Evolutionary conservation across 2,329 filamentous ascomycete genomes (phyloP).

Genomic region (Pseudogymnoascus pannorum): DNA sequence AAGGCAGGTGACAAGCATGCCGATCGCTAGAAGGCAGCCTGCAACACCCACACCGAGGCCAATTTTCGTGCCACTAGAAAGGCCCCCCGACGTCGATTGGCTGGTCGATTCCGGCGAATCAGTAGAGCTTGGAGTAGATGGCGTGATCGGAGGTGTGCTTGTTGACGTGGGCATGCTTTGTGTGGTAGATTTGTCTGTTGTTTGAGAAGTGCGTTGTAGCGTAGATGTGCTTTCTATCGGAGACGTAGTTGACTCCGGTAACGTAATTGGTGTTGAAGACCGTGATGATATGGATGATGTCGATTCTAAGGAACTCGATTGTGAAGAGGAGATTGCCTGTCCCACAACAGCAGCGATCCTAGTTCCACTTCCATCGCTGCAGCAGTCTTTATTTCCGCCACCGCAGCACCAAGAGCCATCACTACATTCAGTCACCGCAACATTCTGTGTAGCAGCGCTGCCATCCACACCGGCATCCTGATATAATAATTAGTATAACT

Average conservation of each 20-base stretch:
- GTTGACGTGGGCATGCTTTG: neutral
- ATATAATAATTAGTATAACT: neutral
- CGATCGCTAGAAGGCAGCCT: neutral
- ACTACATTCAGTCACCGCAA: neutral
- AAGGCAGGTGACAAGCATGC: neutral
- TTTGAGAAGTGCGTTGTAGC: neutral
- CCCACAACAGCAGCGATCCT: neutral
- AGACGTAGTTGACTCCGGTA: neutral
- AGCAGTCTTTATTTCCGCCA: neutral
- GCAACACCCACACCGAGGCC: neutral
- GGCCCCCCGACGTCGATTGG: neutral
- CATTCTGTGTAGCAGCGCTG: neutral
- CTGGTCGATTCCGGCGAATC: neutral
- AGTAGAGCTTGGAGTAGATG: neutral
- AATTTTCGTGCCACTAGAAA: neutral
- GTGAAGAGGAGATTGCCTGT: neutral
- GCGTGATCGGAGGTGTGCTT: neutral
- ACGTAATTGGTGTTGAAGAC: neutral
- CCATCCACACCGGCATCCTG: neutral
- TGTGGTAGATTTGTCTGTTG: neutral
- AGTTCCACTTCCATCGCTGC: neutral
- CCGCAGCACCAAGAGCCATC: conserved; percentile 11
- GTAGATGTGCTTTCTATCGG: neutral
- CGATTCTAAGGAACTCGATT: neutral
- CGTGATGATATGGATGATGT: neutral